Base-by-base conservation (phyloP, 768 basidiomycete species). In the Exidia glandulosa region DNA sequence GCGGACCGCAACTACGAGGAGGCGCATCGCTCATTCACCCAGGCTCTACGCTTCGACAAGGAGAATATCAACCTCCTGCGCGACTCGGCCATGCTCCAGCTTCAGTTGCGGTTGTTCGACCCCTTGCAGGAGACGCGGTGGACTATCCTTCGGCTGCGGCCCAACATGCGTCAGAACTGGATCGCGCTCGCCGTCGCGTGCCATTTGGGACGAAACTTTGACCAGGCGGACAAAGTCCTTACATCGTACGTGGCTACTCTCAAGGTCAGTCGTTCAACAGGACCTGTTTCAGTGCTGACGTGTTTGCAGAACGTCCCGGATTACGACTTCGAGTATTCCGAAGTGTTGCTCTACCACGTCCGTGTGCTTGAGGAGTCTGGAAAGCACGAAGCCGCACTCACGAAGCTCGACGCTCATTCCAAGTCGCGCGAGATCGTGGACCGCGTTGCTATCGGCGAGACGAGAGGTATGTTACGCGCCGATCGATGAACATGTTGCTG, bases 1-100 rank as follows among this genome's bases (percentile, higher is more conserved):
- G 87, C 87, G 9, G 90, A 96, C 70, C 94, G 89, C 73, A 92
- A 95, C 68, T 97, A 92, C 66, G 90, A 91, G 64, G 93, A 94
- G 67, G 94, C 96, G 0, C 78, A 92, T 66, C 90, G 93, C 67
- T 94, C 93, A 29, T 98, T 97, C 72, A 83, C 81, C 2, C 88
- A 91, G 75, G 95, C 94, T 2, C 75, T 94, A 64, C 81, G 81
- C 62, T 90, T 89, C 66, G 81, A 98, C 75, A 87, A 87, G n/a
- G 93, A 97, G 66, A 96, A 96, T 69, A 74, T 96, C 67, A 95
- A 95, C 71, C 87, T 99, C 64, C 73, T 99, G 29, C 85, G 90
- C 48, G 96, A 98, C 71, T 81, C 91, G 0, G 91, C 94, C 6
- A 82, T 88, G 56, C 79, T 99, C 10, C 90, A 94, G 67, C 85